These are phyloP conservation scores for Bimuria novae-zelandiae DNA, from an alignment of 2,329 filamentous ascomycete species.

Conservation along the genomic window DNA sequence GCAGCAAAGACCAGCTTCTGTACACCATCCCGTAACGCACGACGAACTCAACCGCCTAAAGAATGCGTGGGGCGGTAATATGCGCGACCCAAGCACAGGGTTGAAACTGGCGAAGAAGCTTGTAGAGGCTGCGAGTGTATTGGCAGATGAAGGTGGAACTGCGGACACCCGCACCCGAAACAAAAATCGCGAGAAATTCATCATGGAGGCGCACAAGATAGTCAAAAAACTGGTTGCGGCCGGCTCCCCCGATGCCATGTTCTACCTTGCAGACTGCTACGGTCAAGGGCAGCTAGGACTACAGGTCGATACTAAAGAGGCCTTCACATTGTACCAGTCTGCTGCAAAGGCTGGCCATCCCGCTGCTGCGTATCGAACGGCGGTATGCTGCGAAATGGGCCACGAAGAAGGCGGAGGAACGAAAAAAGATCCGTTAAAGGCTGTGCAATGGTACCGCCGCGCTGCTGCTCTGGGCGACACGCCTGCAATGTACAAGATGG, in stretches of 20 bases:
- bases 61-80: conserved; percentile 69
- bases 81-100: conserved; percentile 72
- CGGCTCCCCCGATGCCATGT: conserved; percentile 85
- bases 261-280: conserved; percentile 87
- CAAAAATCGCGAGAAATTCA: conserved; percentile 77
- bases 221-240: conserved; percentile 81
- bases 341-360: conserved; percentile 88
- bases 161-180: conserved; percentile 66
- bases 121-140: conserved; percentile 78
- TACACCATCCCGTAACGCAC: conserved; percentile 67
- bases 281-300: conserved; percentile 80
- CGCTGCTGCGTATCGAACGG: conserved; percentile 87
- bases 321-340: conserved; percentile 90
- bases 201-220: conserved; percentile 85
- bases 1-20: conserved; percentile 24
- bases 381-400: conserved; percentile 96
- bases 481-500: conserved; percentile 97
- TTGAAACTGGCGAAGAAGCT: conserved; percentile 80
- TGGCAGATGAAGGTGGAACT: conserved; percentile 76
- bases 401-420: conserved; percentile 94
- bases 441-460: conserved; percentile 97
- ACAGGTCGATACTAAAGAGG: conserved; percentile 85
- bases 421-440: conserved; percentile 85
- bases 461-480: conserved; percentile 88
- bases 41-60: conserved; percentile 79